A percentile compares a stretch with the other conserved stretches of the same genome.
Evolutionary conservation across 108 stramenopile species (phyloP).

Genomic region (Skeletonema costatum): DNA sequence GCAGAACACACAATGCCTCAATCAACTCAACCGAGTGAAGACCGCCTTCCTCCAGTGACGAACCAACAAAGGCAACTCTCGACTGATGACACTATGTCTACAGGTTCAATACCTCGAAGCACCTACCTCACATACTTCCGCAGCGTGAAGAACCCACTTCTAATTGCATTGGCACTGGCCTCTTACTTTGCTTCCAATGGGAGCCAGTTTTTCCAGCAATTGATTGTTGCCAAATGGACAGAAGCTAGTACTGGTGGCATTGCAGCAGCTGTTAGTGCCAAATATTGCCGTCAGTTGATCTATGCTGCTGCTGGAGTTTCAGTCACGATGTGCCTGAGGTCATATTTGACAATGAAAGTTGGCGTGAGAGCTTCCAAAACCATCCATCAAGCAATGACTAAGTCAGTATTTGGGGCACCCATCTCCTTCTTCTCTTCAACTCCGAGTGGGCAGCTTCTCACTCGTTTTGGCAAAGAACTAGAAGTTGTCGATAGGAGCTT

Average conservation of each 20-base stretch:
- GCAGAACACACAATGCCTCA: constrained; percentile 42
- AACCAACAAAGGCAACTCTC: constrained; percentile 44
- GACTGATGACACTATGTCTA: constrained; percentile 77
- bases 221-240: constrained; percentile 78
- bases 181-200: constrained; percentile 74
- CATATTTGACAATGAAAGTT: constrained; percentile 68
- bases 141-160: constrained; percentile 64
- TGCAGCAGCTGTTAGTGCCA: constrained; percentile 52
- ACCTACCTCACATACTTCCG: constrained; percentile 80
- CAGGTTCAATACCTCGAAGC: constrained; percentile 69
- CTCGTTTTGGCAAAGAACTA: constrained; percentile 90
- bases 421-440: constrained; percentile 93
- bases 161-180: constrained; percentile 59
- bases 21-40: constrained; percentile 19
- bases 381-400: constrained; percentile 70
- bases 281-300: constrained; percentile 62
- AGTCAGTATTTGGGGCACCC: constrained; percentile 88
- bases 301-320: constrained; percentile 75
- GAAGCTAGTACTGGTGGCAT: constrained; percentile 57
- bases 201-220: constrained; percentile 85
- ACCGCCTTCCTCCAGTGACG: neutral
- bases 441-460: constrained; percentile 88
- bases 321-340: constrained; percentile 68
- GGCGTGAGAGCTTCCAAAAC: constrained; percentile 69
- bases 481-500: constrained; percentile 75